Percentiles rank a stretch among this genome's conserved stretches.
These are phyloP conservation scores for Globisporangium solare DNA, from an alignment of 352 stramenopile genomes.

Conservation along the genomic window DNA sequence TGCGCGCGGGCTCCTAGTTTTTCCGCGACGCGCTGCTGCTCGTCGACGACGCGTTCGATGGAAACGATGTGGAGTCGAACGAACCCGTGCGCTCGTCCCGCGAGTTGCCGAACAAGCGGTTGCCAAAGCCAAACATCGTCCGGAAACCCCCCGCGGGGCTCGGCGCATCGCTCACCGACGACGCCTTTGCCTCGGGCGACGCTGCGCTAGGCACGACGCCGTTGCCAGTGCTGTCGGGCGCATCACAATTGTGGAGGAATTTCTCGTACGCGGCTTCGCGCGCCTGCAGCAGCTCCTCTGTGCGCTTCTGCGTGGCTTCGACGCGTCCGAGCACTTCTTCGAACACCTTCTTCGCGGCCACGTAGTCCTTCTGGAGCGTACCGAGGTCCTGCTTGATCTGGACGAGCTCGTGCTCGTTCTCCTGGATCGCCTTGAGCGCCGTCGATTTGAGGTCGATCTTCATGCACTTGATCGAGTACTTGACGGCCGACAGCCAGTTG, in stretches of 20 bases:
- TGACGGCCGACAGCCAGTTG: conserved; percentile 85
- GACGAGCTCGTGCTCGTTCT: conserved; percentile 69
- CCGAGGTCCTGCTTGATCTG: conserved; percentile 77
- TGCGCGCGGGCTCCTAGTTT: conserved; percentile 6
- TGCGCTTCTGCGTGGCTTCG: conserved; percentile 65
- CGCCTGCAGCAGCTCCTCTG: conserved; percentile 64
- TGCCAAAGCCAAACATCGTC: conserved; percentile 69
- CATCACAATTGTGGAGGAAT: conserved; percentile 64
- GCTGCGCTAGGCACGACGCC: conserved; percentile 17
- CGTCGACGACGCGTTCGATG: conserved; percentile 16
- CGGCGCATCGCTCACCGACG: conserved; percentile 27
- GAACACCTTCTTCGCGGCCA: conserved; percentile 74
- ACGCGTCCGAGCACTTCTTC: conserved; percentile 67
- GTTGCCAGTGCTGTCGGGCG: conserved; percentile 19
- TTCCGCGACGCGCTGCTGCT: conserved; percentile 5
- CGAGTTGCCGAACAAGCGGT: conserved; percentile 50
- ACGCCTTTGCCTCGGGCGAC: conserved; percentile 29
- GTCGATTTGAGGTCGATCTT: conserved; percentile 61
- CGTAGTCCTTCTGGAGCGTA: conserved; percentile 72
- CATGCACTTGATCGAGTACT: conserved; percentile 86
- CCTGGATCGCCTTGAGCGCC: conserved; percentile 61
- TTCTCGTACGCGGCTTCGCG: conserved; percentile 71
- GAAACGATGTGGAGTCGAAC: conserved; percentile 34
- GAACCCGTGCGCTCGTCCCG: conserved; percentile 56
- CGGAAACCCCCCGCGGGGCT: conserved; percentile 40